Conservation (phyloP, 768 basidiomycete species). For the Rhodotorula graminis region DNA sequence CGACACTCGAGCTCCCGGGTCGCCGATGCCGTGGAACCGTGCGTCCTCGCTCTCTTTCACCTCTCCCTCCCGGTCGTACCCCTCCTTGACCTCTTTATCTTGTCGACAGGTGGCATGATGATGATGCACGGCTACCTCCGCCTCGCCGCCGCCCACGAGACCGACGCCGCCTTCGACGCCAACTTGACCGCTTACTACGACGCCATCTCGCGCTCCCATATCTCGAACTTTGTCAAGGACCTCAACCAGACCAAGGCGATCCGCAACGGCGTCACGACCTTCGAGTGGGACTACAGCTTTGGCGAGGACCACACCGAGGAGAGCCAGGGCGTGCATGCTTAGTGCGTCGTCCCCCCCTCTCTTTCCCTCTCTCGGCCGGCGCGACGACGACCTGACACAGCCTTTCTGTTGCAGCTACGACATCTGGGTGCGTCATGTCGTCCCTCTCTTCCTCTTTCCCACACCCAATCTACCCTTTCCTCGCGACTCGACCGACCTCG, state of each 20-base stretch:
- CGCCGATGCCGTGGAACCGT: constrained; percentile 30
- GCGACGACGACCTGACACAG: too few relatives aligned
- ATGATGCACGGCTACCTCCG: constrained; percentile 18
- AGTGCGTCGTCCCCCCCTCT: neutral
- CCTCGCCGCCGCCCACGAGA: constrained; percentile 34
- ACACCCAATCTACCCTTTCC: too few relatives aligned
- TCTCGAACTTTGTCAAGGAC: constrained; percentile 21
- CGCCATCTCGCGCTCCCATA: constrained; percentile 5
- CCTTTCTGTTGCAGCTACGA: too few relatives aligned
- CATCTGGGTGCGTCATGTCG: neutral
- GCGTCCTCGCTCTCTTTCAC: neutral
- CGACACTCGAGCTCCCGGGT: constrained; percentile 3
- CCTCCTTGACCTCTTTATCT: neutral
- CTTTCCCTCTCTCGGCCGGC: neutral
- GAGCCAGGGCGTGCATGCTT: constrained; percentile 21
- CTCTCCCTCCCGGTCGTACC: too few relatives aligned
- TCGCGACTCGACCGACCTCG: too few relatives aligned
- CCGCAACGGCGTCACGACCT: neutral
- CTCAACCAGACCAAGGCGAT: constrained; percentile 14
- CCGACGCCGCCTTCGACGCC: constrained; percentile 6
- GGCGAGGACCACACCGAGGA: constrained; percentile 23
- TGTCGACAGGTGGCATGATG: neutral
- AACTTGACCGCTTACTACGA: constrained; percentile 10
- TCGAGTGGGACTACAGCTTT: constrained; percentile 14
- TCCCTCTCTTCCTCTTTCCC: too few relatives aligned